Percentiles rank a stretch among this genome's conserved stretches.
phyloP scores from a whole-genome alignment of 169 alveolate genomes.

The Cyclospora cayetanensis region DNA sequence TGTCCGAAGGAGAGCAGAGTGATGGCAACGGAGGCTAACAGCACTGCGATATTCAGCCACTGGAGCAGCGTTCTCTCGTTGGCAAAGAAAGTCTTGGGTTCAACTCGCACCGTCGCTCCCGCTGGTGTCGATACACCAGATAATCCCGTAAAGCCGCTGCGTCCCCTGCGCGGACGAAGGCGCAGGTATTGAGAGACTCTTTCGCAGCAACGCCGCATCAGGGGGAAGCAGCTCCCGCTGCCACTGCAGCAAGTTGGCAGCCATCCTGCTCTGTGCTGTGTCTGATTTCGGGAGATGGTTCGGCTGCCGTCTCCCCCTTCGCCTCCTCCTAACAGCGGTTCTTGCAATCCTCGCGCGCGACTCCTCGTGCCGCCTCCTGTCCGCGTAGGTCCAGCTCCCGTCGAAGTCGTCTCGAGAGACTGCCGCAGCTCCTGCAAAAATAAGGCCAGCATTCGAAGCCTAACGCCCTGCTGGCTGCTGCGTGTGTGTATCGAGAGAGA shows the following conservation, averaged over 20 bases:
- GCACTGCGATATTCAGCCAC: conserved; percentile 84
- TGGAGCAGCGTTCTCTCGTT: conserved; percentile 82
- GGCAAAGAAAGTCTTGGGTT: conserved; percentile 86
- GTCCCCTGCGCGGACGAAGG: background rate
- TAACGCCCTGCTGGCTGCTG: no score
- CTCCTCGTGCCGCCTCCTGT: background rate
- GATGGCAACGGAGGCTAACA: conserved; percentile 80
- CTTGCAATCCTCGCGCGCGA: background rate
- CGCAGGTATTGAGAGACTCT: background rate
- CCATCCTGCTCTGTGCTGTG: background rate
- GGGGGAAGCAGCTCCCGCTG: conserved; percentile 14
- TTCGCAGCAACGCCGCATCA: conserved; percentile 2
- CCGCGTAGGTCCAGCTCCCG: background rate
- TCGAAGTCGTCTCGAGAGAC: conserved; percentile 7
- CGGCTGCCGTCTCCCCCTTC: background rate
- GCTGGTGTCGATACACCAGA: background rate
- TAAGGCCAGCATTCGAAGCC: no score
- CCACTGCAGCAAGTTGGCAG: conserved; percentile 2
- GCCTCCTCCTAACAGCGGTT: conserved; percentile 15
- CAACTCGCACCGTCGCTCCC: conserved; percentile 82
- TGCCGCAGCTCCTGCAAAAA: conserved; percentile 11
- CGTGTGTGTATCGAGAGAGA: no score
- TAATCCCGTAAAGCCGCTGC: background rate
- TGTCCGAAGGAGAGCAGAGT: conserved; percentile 81
- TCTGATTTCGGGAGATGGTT: background rate